Base-by-base conservation (phyloP, 495 filamentous ascomycete genomes). In the Lepidopterella palustris region DNA sequence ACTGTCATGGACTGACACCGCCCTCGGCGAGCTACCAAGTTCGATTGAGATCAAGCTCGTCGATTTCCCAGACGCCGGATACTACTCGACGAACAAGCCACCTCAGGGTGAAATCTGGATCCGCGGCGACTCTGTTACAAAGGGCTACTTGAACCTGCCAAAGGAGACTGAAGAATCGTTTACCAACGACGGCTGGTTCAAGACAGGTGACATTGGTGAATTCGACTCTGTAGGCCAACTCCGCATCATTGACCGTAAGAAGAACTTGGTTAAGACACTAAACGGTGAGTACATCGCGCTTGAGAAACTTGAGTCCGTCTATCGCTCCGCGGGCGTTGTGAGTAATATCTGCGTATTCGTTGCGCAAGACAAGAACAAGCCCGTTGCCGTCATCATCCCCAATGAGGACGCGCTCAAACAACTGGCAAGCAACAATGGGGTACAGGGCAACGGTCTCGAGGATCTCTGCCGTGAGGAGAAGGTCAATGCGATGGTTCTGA, bases 201-300 rank as follows among this genome's bases (percentile, higher is more conserved):
- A 86, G 84, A 95, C 91, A 35, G 91, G 91, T 51, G 91, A 97
- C 66, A 92, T 97, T 67, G 91, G 91, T 66, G 88, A 97, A 76
- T 97, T 87, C 74, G 87, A 92, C 70, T 68, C 76, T 59, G 81
- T 86, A 67, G 91, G 91, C 60, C 85, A 95, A 69, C 76, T 97
- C 52, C 83, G 80, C 67, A 87, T 97, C 73, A 95, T 97, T 67
- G 91, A 97, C 74, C 88, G 91, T 67, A 97, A 96, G 88, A 97
- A 97, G 86, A 97, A 97, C 72, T 74, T 97, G 62, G 87, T 97
- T 72, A 97, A 97, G 85, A 98, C 91, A 1, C 79, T 88, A 56
- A 90, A 92, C 70, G 93, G 93, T 68, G 93, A 98, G 78, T 98
- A 98, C 74, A 96, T 98, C 70, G 93, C 93, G 29, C 81, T 98